These are phyloP conservation scores for Neurospora africana DNA, from an alignment of 495 filamentous ascomycete species.

Conservation along the genomic window DNA sequence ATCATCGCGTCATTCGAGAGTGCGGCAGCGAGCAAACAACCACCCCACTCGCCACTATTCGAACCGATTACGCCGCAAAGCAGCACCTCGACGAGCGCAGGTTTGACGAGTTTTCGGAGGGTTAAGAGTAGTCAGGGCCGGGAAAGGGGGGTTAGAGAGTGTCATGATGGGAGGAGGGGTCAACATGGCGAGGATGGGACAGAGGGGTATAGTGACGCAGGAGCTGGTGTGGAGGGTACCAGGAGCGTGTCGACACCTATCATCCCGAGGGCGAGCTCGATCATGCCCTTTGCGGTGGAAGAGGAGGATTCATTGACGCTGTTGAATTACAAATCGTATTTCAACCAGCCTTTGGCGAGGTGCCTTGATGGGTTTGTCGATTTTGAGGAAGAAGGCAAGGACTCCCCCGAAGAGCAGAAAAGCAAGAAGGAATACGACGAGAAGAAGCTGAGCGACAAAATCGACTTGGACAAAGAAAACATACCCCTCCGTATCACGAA, in stretches of 20 bases:
- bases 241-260: neutral
- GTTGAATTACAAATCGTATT: slow-evolving; percentile 18
- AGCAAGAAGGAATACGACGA: neutral
- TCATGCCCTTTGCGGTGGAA: neutral
- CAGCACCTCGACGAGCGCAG: neutral
- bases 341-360: slow-evolving; percentile 15
- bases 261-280: neutral
- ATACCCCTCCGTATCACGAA: neutral
- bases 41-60: neutral
- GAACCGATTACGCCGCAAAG: neutral
- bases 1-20: slow-evolving; percentile 15
- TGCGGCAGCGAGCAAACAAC: neutral
- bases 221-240: neutral
- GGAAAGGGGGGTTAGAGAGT: neutral
- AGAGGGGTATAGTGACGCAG: neutral
- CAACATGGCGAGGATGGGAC: neutral
- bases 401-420: neutral
- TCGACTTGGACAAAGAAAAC: neutral
- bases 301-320: slow-evolving; percentile 20
- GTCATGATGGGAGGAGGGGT: neutral
- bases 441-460: neutral
- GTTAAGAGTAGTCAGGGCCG: neutral
- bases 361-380: slow-evolving; percentile 12
- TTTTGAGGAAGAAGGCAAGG: neutral
- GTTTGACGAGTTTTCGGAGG: neutral